Percentiles rank a stretch among this genome's conserved stretches.
phyloP scores from a whole-genome alignment of 2,329 filamentous ascomycete species.

The Penicillium sclerotiorum region DNA sequence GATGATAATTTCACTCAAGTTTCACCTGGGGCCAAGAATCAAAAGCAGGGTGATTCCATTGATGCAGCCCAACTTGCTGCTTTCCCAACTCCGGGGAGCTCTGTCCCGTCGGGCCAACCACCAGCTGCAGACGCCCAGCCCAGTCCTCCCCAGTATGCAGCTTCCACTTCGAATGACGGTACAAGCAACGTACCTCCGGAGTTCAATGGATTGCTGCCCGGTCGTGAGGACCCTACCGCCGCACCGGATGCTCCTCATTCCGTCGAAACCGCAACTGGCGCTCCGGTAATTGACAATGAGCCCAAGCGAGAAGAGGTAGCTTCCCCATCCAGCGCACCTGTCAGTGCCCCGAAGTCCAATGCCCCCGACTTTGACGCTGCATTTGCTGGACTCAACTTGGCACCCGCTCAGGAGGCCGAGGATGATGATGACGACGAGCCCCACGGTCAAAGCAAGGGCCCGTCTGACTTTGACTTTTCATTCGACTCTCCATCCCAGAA shows the following conservation, averaged over 20 bases:
- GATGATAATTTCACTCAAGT: conserved; percentile 87
- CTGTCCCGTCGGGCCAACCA: conserved; percentile 34
- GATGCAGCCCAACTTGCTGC: conserved; percentile 42
- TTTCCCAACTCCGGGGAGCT: conserved; percentile 44
- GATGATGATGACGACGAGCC: conserved; percentile 64
- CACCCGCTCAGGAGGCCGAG: conserved; percentile 48
- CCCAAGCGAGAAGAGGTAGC: conserved; percentile 27
- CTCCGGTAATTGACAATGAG: conserved; percentile 41
- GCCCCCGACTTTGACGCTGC: conserved; percentile 51
- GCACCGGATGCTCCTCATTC: conserved; percentile 44
- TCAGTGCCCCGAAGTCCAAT: conserved; percentile 33
- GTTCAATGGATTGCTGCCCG: conserved; percentile 44
- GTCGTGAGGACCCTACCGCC: conserved; percentile 42
- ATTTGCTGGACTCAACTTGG: conserved; percentile 48
- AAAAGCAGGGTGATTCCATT: conserved; percentile 34
- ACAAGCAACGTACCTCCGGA: conserved; percentile 37
- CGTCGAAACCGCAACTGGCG: conserved; percentile 39
- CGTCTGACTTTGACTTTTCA: conserved; percentile 49
- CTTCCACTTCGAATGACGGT: conserved; percentile 26
- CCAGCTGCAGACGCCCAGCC: conserved; percentile 60
- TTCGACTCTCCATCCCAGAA: conserved; percentile 46
- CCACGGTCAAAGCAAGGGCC: conserved; percentile 35
- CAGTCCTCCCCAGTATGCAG: conserved; percentile 54
- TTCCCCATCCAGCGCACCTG: conserved; percentile 14
- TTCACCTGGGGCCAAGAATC: conserved; percentile 39